These are phyloP conservation scores for Trichoderma harzianum DNA, from an alignment of 2,329 filamentous ascomycete genomes.

Conservation along the genomic window DNA sequence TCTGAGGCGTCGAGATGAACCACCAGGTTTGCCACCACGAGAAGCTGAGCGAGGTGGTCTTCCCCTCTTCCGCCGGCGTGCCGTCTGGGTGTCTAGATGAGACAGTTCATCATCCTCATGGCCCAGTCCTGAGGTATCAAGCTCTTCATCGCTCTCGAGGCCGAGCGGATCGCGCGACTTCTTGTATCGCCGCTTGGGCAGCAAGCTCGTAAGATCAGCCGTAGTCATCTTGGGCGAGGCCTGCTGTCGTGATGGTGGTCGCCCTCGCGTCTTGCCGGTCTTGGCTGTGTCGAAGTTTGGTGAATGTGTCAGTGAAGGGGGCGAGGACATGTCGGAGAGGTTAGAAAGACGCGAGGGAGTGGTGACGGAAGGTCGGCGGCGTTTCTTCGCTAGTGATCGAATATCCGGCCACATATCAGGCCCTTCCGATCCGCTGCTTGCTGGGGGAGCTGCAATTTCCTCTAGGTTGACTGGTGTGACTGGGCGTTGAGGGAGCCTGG, in stretches of 20 bases:
- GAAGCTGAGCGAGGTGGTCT: constrained; percentile 30
- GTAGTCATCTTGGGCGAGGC: constrained; percentile 48
- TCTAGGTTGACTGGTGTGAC: constrained; percentile 46
- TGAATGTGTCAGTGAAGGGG: constrained; percentile 64
- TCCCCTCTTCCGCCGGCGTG: constrained; percentile 35
- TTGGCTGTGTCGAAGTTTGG: constrained; percentile 48
- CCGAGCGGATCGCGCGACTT: constrained; percentile 39
- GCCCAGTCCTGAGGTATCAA: constrained; percentile 46
- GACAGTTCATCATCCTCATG: constrained; percentile 57
- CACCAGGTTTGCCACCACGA: constrained; percentile 27
- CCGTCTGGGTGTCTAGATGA: constrained; percentile 38
- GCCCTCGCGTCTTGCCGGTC: constrained; percentile 31
- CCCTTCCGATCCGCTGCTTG: constrained; percentile 49
- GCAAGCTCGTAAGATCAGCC: constrained; percentile 50
- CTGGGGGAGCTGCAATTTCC: constrained; percentile 52
- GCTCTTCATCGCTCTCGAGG: constrained; percentile 42
- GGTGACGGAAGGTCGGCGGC: constrained; percentile 36
- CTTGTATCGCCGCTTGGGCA: constrained; percentile 51
- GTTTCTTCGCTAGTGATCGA: constrained; percentile 47
- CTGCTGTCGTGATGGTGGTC: constrained; percentile 30
- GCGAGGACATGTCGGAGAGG: constrained; percentile 58
- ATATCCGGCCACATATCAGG: constrained; percentile 52
- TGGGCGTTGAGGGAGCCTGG: constrained; percentile 29
- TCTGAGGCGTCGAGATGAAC: constrained; percentile 30
- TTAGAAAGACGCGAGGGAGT: constrained; percentile 40